Evolutionary conservation across 1,139 yeast genomes (phyloP).

Genomic region (Saccharomyces pastorianus): DNA sequence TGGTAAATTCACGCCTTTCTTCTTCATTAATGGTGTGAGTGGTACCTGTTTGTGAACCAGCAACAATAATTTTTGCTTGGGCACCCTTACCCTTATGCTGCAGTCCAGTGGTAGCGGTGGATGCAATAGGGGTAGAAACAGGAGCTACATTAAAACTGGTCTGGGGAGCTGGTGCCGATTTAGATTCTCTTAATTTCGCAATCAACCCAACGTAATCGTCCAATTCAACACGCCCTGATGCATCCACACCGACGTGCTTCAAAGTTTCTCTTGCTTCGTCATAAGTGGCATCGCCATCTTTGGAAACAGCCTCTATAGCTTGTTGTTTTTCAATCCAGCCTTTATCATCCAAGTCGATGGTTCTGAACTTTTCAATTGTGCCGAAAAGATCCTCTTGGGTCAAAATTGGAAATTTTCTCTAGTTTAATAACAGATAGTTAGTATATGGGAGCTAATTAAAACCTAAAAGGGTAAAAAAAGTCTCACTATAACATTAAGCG

Average conservation of each 20-base stretch:
- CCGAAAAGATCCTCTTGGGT: constrained; percentile 80
- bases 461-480: neutral
- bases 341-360: constrained; percentile 79
- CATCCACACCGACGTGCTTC: constrained; percentile 85
- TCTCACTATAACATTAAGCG: neutral
- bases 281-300: constrained; percentile 71
- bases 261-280: constrained; percentile 92
- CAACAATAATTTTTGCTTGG: constrained; percentile 63
- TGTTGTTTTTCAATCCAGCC: constrained; percentile 95
- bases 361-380: constrained; percentile 74
- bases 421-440: neutral
- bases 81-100: constrained; percentile 46
- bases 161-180: constrained; percentile 30
- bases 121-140: constrained; percentile 23
- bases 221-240: constrained; percentile 92
- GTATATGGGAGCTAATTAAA: neutral
- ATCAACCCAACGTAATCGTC: constrained; percentile 90
- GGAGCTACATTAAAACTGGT: constrained; percentile 26
- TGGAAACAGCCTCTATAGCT: constrained; percentile 75
- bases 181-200: constrained; percentile 53
- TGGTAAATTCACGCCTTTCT: constrained; percentile 90
- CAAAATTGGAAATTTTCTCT: constrained; percentile 73
- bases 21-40: constrained; percentile 96
- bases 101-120: constrained; percentile 33
- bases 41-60: constrained; percentile 82